Conservation (phyloP, 2,329 filamentous ascomycete species). For the Clonostachys chloroleuca region DNA sequence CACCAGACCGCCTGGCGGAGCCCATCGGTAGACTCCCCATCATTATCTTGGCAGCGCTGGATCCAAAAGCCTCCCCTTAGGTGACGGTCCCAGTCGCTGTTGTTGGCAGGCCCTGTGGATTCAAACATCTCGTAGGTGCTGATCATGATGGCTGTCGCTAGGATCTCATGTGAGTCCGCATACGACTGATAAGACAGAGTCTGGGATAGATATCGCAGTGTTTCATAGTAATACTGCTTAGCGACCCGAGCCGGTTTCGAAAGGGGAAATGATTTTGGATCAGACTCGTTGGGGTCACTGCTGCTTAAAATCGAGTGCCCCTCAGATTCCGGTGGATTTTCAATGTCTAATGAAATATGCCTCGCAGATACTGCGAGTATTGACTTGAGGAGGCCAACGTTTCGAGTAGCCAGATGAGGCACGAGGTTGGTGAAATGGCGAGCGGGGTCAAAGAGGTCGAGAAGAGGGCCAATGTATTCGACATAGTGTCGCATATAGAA, state of each 20-base stretch:
- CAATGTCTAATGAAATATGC: slow-evolving; percentile 1
- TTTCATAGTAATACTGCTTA: slow-evolving; percentile 55
- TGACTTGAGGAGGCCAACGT: slow-evolving; percentile 7
- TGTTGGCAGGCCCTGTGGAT: slow-evolving; percentile 20
- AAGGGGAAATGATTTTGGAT: too few relatives aligned
- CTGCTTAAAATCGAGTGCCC: background rate
- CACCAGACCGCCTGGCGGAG: slow-evolving; percentile 56
- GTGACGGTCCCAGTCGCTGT: slow-evolving; percentile 50
- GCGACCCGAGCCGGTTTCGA: slow-evolving; percentile 15
- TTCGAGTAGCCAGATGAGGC: slow-evolving; percentile 6
- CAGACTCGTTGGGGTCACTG: background rate
- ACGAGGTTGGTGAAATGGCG: slow-evolving; percentile 7
- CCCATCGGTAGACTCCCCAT: slow-evolving; percentile 47
- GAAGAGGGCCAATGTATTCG: slow-evolving; percentile 6
- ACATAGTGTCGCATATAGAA: slow-evolving; percentile 7
- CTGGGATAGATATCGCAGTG: slow-evolving; percentile 51
- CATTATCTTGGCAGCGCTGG: slow-evolving; percentile 52
- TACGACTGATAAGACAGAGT: slow-evolving; percentile 53
- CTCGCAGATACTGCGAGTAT: slow-evolving; percentile 6
- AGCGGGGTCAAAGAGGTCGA: slow-evolving; percentile 8
- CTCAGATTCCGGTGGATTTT: background rate
- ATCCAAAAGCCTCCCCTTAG: slow-evolving; percentile 61
- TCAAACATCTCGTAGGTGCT: slow-evolving; percentile 61
- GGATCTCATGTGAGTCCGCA: slow-evolving; percentile 49
- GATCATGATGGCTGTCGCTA: slow-evolving; percentile 52